phyloP scores from a whole-genome alignment of 1,284 basidiomycete genomes.

The Spongispora temasekensis region DNA sequence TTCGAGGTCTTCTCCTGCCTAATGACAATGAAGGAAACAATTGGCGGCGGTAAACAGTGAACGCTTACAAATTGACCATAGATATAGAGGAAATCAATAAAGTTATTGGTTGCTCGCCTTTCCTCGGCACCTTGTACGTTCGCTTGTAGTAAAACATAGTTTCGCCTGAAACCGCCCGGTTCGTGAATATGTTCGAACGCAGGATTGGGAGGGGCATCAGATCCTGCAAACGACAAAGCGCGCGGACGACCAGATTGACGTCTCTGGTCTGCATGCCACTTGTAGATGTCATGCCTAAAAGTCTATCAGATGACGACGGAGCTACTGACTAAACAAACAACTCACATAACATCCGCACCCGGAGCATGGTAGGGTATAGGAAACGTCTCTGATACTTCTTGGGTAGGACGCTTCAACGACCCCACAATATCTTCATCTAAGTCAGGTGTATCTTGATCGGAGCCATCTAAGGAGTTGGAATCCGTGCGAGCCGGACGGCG shows the following conservation, averaged over 20 bases:
- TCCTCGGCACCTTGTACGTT: constrained; percentile 66
- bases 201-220: constrained; percentile 58
- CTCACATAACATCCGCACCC: constrained; percentile 90
- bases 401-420: constrained; percentile 36
- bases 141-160: constrained; percentile 77
- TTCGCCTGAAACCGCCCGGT: constrained; percentile 90
- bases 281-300: constrained; percentile 86
- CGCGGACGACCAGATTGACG: constrained; percentile 60
- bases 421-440: constrained; percentile 31
- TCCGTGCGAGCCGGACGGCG: constrained; percentile 48
- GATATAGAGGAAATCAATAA: constrained; percentile 90
- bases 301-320: constrained; percentile 15
- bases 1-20: constrained; percentile 95
- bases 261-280: constrained; percentile 83
- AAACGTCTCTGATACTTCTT: constrained; percentile 63
- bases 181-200: constrained; percentile 89
- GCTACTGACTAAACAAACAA: constrained; percentile 25
- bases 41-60: neutral
- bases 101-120: constrained; percentile 75
- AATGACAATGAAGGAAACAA: constrained; percentile 11
- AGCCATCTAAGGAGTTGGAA: constrained; percentile 33
- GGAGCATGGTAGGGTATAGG: constrained; percentile 83
- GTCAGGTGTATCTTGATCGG: constrained; percentile 34
- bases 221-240: constrained; percentile 72
- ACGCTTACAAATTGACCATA: constrained; percentile 90